phyloP scores from a whole-genome alignment of 169 alveolate genomes.

The Plasmodium gonderi region DNA sequence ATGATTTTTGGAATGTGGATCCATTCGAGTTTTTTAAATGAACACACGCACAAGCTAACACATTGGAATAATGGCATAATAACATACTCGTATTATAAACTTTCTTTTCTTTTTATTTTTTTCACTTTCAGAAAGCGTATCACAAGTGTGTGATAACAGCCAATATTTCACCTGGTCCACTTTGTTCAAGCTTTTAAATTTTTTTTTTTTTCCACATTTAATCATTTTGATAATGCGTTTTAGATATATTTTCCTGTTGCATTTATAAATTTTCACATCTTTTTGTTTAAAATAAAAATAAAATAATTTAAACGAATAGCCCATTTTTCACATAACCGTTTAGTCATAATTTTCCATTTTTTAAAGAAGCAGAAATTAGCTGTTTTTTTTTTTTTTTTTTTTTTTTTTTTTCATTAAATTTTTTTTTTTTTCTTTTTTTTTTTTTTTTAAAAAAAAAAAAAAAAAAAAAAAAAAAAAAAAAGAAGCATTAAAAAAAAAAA shows the following conservation, averaged over 20 bases:
- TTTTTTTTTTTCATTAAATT: background rate
- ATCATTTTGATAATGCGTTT: background rate
- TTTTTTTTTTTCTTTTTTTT: background rate
- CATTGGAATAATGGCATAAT: background rate
- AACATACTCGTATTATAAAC: background rate
- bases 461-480: background rate
- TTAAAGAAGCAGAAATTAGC: background rate
- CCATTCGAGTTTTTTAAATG: background rate
- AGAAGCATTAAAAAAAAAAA: background rate
- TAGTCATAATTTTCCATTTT: slow-evolving; percentile 10
- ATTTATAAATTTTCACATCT: background rate
- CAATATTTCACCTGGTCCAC: slow-evolving; percentile 9
- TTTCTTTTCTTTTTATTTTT: background rate
- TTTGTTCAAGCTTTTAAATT: no score
- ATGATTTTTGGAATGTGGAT: background rate
- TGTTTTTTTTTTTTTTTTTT: background rate
- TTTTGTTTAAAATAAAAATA: background rate
- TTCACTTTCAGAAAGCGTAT: background rate
- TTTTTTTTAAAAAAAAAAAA: background rate
- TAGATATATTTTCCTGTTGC: background rate
- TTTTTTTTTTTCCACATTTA: no score
- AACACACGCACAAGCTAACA: background rate
- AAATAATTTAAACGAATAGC: background rate
- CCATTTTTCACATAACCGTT: slow-evolving; percentile 16
- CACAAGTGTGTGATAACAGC: background rate